Percentiles rank a stretch among this genome's conserved stretches.
These are phyloP conservation scores for Zoysia japonica DNA, from an alignment of 176 grass and related monocot genomes.

Conservation along the genomic window DNA sequence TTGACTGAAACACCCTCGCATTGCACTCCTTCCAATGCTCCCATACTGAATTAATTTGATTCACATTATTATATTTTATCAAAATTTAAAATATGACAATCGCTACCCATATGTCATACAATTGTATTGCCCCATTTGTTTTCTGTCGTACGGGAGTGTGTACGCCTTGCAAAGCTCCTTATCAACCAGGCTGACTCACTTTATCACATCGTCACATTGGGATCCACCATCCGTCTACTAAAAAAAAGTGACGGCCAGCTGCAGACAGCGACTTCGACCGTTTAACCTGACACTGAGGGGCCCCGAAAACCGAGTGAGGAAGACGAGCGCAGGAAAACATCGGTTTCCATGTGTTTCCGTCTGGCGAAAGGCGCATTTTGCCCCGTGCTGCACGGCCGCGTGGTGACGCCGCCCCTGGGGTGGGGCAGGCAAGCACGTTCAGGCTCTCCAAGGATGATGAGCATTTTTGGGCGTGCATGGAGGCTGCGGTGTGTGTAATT, in stretches of 20 bases:
- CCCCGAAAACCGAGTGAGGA: background rate
- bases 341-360: background rate
- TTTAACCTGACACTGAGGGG: background rate
- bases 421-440: background rate
- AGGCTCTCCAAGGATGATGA: background rate
- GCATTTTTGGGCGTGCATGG: slow-evolving; percentile 16
- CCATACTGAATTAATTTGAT: no score
- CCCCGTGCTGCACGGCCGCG: background rate
- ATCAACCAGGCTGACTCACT: background rate
- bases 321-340: background rate
- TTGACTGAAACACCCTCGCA: no score
- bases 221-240: slow-evolving; percentile 7
- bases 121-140: no score
- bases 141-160: background rate
- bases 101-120: no score
- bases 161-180: background rate
- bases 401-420: no score
- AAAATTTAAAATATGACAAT: no score
- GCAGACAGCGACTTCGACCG: background rate
- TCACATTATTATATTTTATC: accelerated
- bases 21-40: no score
- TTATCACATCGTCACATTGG: background rate
- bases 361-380: slow-evolving; percentile 7
- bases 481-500: background rate
- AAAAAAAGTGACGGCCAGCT: background rate